Evolutionary conservation across 495 filamentous ascomycete species (phyloP).

Genomic region (Podospora australis): DNA sequence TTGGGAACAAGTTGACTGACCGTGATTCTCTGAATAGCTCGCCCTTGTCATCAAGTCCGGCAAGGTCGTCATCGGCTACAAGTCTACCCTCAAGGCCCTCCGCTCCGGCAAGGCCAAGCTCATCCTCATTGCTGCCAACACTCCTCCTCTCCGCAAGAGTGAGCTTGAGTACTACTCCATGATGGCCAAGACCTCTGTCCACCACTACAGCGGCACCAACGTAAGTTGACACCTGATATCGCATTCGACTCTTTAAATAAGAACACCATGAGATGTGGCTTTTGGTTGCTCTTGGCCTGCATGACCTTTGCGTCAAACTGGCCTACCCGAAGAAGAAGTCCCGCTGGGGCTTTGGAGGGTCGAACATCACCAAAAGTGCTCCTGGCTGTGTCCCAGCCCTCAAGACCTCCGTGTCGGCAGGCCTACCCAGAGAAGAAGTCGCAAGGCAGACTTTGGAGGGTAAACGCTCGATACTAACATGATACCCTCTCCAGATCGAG

Average conservation of each 20-base stretch:
- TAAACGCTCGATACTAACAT: conserved; percentile 49
- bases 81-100: conserved; percentile 92
- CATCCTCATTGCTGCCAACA: conserved; percentile 69
- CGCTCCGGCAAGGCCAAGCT: conserved; percentile 78
- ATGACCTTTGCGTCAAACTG: conserved; percentile 18
- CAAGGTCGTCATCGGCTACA: conserved; percentile 77
- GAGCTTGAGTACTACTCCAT: conserved; percentile 92
- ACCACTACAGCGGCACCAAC: conserved; percentile 97
- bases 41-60: conserved; percentile 95
- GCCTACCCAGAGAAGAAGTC: conserved; percentile 75
- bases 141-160: conserved; percentile 88
- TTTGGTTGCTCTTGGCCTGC: conserved; percentile 9
- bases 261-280: conserved; percentile 1
- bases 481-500: conserved; percentile 65
- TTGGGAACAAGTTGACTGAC: not conserved
- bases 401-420: conserved; percentile 18
- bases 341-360: conserved; percentile 64
- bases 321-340: conserved; percentile 75
- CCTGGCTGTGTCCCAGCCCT: conserved; percentile 7
- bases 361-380: conserved; percentile 35
- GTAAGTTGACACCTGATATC: conserved; percentile 53
- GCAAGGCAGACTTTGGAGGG: conserved; percentile 74
- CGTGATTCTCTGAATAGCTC: conserved; percentile 33
- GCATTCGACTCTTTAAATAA: conserved; percentile 12
- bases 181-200: conserved; percentile 86